Percentiles rank a stretch among this genome's conserved stretches.
These are phyloP conservation scores for Dactylorhiza incarnata DNA, from an alignment of 106 monocot species.

Conservation along the genomic window DNA sequence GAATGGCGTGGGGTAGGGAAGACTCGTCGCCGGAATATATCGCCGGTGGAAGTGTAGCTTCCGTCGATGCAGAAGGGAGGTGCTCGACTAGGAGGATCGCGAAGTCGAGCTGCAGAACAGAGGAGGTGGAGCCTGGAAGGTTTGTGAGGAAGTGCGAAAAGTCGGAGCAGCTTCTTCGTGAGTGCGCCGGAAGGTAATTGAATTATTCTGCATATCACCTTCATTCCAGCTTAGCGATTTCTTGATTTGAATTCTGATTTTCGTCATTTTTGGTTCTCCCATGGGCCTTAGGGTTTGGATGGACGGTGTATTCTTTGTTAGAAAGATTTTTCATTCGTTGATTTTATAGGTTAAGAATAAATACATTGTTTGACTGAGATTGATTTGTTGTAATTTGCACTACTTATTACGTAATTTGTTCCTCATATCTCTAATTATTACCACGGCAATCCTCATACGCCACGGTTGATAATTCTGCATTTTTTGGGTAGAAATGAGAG, in stretches of 20 bases:
- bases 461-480: too few relatives aligned
- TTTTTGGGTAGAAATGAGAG: too few relatives aligned
- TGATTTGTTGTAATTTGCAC: too few relatives aligned
- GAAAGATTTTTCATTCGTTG: background rate
- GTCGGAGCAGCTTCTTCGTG: slow-evolving; percentile 19
- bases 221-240: background rate
- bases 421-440: too few relatives aligned
- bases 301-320: background rate
- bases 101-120: slow-evolving; percentile 22
- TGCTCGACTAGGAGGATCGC: slow-evolving; percentile 23
- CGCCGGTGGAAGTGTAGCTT: background rate
- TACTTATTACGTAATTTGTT: too few relatives aligned
- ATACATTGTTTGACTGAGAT: too few relatives aligned
- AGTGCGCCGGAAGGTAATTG: slow-evolving; percentile 15
- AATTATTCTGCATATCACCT: background rate
- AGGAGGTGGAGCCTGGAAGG: slow-evolving; percentile 24
- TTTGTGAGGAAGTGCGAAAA: slow-evolving; percentile 26
- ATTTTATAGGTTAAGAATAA: background rate
- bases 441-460: too few relatives aligned
- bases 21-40: background rate
- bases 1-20: slow-evolving; percentile 1
- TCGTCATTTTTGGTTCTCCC: background rate
- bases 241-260: background rate
- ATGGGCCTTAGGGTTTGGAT: background rate
- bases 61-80: background rate